Evolutionary conservation across 768 basidiomycete genomes (phyloP).

Genomic region (Auricularia sp.): DNA sequence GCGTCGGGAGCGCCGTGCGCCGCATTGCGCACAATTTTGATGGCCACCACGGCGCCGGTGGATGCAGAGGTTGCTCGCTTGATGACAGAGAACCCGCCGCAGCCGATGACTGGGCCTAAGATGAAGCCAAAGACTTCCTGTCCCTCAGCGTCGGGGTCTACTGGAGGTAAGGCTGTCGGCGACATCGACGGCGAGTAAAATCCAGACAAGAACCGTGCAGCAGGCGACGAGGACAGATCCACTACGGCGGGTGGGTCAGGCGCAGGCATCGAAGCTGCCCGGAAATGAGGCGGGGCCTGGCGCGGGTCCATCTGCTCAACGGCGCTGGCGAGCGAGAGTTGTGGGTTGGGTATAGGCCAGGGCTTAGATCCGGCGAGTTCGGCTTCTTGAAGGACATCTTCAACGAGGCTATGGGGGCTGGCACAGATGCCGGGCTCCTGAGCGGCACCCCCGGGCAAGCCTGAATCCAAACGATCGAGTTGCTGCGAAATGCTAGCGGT

Average conservation of each 20-base stretch:
- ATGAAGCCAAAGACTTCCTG: slow-evolving; percentile 59
- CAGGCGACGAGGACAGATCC: slow-evolving; percentile 42
- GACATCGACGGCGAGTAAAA: slow-evolving; percentile 37
- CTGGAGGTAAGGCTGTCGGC: slow-evolving; percentile 6
- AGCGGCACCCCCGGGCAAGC: neutral
- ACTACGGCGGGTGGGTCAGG: neutral
- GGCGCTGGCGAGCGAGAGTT: neutral
- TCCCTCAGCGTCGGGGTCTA: slow-evolving; percentile 54
- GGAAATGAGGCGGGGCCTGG: neutral
- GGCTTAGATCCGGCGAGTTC: neutral
- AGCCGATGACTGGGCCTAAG: slow-evolving; percentile 66
- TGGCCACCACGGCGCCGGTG: slow-evolving; percentile 62
- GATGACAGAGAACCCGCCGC: slow-evolving; percentile 76
- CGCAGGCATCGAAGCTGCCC: neutral
- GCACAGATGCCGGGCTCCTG: neutral
- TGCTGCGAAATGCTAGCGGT: neutral
- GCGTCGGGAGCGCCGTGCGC: slow-evolving; percentile 24
- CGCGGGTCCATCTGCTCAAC: neutral
- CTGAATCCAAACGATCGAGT: neutral
- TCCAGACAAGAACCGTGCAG: slow-evolving; percentile 62
- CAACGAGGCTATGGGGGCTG: neutral
- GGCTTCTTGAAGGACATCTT: neutral
- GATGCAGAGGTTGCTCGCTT: slow-evolving; percentile 52
- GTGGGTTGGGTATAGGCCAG: neutral
- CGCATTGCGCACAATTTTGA: slow-evolving; percentile 64